Evolutionary conservation across 78 protist genomes (phyloP).

Genomic region (Dictyostelium discoideum): DNA sequence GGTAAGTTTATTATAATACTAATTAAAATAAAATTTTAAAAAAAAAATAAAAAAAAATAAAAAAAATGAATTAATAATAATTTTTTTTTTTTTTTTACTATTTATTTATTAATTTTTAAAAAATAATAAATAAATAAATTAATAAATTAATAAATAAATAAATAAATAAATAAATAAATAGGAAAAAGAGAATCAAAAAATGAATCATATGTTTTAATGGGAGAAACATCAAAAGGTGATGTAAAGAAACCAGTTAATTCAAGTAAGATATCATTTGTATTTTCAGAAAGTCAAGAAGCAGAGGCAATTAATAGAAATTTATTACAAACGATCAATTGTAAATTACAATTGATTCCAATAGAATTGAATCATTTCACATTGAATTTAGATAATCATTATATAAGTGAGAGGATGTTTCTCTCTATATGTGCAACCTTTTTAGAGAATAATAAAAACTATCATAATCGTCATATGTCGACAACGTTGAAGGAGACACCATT

Average conservation of each 20-base stretch:
- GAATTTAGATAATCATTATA: constrained; percentile 51
- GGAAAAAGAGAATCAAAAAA: constrained; percentile 5
- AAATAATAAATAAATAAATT: too few relatives aligned
- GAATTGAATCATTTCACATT: constrained; percentile 66
- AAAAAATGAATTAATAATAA: not conserved
- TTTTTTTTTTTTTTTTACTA: too few relatives aligned
- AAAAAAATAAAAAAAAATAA: not conserved
- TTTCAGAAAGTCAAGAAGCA: not conserved
- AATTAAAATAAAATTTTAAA: too few relatives aligned
- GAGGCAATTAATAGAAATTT: constrained; percentile 23
- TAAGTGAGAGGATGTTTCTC: constrained; percentile 27
- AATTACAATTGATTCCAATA: constrained; percentile 60
- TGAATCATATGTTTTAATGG: constrained; percentile 36
- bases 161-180: too few relatives aligned
- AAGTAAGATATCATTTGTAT: constrained; percentile 28
- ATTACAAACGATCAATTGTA: constrained; percentile 55
- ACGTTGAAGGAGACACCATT: constrained; percentile 59
- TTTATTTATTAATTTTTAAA: too few relatives aligned
- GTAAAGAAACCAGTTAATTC: not conserved
- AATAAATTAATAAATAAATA: too few relatives aligned
- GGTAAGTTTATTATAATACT: not conserved
- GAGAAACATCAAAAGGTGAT: not conserved
- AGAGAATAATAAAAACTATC: constrained; percentile 44
- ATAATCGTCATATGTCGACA: constrained; percentile 49
- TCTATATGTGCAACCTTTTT: constrained; percentile 62